Percentiles rank a stretch among this genome's conserved stretches.
These are phyloP conservation scores for Ambrosia hybrid DNA, from an alignment of 140 eudicot species.

Conservation along the genomic window DNA sequence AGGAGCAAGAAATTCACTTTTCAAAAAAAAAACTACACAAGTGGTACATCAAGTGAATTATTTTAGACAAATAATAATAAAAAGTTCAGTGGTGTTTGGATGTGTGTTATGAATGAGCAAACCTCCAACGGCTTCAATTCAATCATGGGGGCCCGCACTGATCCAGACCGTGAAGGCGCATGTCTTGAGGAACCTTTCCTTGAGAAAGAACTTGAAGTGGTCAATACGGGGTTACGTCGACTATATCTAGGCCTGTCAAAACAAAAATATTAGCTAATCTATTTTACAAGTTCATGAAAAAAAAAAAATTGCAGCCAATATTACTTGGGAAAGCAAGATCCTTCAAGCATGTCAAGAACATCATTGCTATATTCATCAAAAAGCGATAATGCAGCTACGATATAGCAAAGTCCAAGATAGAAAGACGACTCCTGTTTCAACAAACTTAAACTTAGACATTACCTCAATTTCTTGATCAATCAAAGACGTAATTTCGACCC, in stretches of 20 bases:
- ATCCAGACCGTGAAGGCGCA: conserved; percentile 47
- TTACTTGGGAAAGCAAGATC: conserved; percentile 92
- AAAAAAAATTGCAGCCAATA: background rate
- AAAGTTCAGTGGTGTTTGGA: background rate
- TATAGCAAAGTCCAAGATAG: conserved; percentile 70
- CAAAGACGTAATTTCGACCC: background rate
- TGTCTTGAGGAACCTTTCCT: conserved; percentile 53
- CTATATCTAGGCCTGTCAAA: conserved; percentile 60
- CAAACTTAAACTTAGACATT: conserved; percentile 20
- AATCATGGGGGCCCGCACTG: conserved; percentile 59
- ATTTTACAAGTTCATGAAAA: background rate
- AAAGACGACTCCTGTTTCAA: conserved; percentile 74
- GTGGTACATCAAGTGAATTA: conserved; percentile 1
- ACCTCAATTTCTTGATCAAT: conserved; percentile 15
- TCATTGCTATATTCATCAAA: conserved; percentile 91
- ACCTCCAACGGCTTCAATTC: conserved; percentile 92
- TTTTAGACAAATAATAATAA: background rate
- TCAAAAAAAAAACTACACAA: too few relatives aligned
- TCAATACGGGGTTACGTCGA: conserved; percentile 40
- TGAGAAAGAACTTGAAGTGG: conserved; percentile 45
- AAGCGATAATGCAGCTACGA: conserved; percentile 71
- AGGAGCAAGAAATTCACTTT: too few relatives aligned
- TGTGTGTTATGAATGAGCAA: too few relatives aligned
- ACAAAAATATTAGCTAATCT: conserved; percentile 10
- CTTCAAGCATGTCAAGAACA: conserved; percentile 88